Percentiles rank a stretch among this genome's conserved stretches.
These are phyloP conservation scores for Nakazawaea peltata DNA, from an alignment of 805 yeast genomes.

Conservation along the genomic window DNA sequence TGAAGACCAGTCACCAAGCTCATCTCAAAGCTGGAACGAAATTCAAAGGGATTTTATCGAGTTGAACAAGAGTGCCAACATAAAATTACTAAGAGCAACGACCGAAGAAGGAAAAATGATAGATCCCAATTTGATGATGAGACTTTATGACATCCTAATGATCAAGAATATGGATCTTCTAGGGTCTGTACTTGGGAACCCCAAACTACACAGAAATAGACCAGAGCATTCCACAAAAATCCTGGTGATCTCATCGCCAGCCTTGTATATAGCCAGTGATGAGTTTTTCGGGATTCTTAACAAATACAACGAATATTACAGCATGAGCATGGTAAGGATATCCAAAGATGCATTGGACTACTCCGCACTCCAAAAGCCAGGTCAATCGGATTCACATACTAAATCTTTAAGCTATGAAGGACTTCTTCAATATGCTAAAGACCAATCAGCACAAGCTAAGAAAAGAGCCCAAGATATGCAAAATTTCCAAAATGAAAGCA, in stretches of 20 bases:
- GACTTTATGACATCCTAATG: constrained; percentile 5
- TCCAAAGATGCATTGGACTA: not conserved
- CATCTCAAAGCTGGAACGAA: too few relatives aligned
- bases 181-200: too few relatives aligned
- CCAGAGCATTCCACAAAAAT: too few relatives aligned
- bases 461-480: not conserved
- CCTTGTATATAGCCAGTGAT: constrained; percentile 1
- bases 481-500: not conserved
- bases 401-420: constrained; percentile 1
- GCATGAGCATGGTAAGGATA: not conserved
- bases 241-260: too few relatives aligned
- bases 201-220: too few relatives aligned
- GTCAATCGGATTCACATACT: too few relatives aligned
- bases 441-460: not conserved
- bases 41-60: not conserved
- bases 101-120: not conserved
- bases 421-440: constrained; percentile 5
- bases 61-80: constrained; percentile 1
- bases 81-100: not conserved
- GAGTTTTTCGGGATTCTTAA: not conserved
- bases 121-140: constrained; percentile 6
- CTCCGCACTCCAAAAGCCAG: not conserved
- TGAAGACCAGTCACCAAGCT: too few relatives aligned
- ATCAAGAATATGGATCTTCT: too few relatives aligned
- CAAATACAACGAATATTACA: not conserved